Base-by-base conservation (phyloP, 140 eudicot genomes). In the Flaveria floridana region DNA sequence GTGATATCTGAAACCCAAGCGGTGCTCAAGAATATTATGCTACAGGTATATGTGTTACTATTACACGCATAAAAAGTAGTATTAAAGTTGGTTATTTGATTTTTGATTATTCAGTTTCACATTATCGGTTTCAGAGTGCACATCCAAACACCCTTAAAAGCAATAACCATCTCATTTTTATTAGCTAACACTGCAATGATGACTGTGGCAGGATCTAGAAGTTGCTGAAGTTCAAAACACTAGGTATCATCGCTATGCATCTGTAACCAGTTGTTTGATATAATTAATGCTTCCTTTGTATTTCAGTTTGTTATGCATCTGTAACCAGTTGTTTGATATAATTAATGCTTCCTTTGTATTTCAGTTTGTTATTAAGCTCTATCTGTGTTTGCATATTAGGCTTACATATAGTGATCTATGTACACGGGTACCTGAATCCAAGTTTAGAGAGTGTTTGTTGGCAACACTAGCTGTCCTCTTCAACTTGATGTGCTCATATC, bases 361-460 rank as follows among this genome's bases (percentile, higher is more conserved):
- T 52, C 64, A 23, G 47, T 44, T 68, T 47, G 53, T 48, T 69
- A 61, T 78, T n/a, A 77, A 28, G 21, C 37, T 66, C 76, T 79
- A 50, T 66, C 76, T 30, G 11, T 47, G 73, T 30, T 53, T 68
- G 68, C 55, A 75, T 78, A 85, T 80, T 84, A 93, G 99, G 83
- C 86, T 90, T 57, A 94, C 96, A 25, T 94, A 90, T 85, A 94
- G 96, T 79, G 99, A 94, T 82, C 79, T 94, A 71, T 94, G 97
- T 89, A 74, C 71, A 62, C 85, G 79, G 46, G 83, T 94, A 84
- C 97, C 99, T 66, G 97, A 90, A 81, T 79, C 96, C 63, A 90
- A 90, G 84, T 90, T 90, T 75, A 86, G 97, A 79, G 89, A 83
- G 78, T 90, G 97, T 83, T 81, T 94, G 77, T 76, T 90, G 72